phyloP scores from a whole-genome alignment of 129 eudicot genomes.

The Ambrosia trifida region DNA sequence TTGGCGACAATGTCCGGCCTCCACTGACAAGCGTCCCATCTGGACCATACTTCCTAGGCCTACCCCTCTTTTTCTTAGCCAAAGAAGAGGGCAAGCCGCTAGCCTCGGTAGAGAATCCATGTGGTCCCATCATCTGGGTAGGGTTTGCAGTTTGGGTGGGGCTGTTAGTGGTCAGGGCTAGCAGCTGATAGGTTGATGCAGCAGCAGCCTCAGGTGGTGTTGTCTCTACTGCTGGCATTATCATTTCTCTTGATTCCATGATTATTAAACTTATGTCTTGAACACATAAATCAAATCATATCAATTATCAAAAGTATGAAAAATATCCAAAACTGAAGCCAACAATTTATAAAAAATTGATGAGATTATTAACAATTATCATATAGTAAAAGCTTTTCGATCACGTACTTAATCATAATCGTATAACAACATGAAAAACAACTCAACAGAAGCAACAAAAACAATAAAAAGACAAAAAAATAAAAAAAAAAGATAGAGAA shows the following conservation, averaged over 20 bases:
- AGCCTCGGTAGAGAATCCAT: conserved; percentile 25
- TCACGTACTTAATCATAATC: background rate
- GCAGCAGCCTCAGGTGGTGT: conserved; percentile 46
- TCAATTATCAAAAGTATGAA: too few relatives aligned
- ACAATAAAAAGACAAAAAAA: too few relatives aligned
- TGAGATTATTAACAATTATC: too few relatives aligned
- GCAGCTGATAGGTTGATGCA: conserved; percentile 52
- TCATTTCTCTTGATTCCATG: conserved; percentile 60
- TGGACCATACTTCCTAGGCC: conserved; percentile 77
- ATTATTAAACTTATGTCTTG: background rate
- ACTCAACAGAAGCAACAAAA: too few relatives aligned
- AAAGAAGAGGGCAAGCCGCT: conserved; percentile 29
- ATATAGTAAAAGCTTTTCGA: too few relatives aligned
- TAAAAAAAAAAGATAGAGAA: background rate
- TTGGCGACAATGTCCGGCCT: conserved; percentile 40
- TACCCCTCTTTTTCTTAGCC: conserved; percentile 79
- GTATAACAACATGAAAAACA: background rate
- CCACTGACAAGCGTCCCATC: conserved; percentile 40
- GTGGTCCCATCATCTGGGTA: conserved; percentile 13
- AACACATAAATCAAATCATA: too few relatives aligned
- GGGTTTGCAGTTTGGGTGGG: conserved; percentile 24
- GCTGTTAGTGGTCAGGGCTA: conserved; percentile 45
- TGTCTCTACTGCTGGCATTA: conserved; percentile 42
- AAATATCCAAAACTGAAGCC: too few relatives aligned
- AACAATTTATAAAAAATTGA: too few relatives aligned